These are phyloP conservation scores for Phaeosphaeria sp. DNA, from an alignment of 2,329 filamentous ascomycete species.

Conservation along the genomic window DNA sequence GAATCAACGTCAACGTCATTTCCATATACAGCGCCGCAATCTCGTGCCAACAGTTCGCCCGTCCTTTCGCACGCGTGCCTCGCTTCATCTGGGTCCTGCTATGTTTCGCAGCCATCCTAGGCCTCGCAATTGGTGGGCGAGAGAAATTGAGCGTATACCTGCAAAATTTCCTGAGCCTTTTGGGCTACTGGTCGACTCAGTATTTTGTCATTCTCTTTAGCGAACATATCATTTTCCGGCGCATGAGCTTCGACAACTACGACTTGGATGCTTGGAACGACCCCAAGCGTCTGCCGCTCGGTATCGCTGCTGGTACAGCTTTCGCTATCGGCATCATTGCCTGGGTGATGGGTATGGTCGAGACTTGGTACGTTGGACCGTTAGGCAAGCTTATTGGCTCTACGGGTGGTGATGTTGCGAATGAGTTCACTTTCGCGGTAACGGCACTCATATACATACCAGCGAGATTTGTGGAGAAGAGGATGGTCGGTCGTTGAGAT, in stretches of 20 bases:
- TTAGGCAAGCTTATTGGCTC: conserved; percentile 34
- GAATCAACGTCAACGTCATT: conserved; percentile 55
- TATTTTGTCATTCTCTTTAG: conserved; percentile 56
- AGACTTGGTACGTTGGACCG: conserved; percentile 62
- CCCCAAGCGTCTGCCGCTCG: conserved; percentile 50
- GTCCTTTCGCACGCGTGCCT: conserved; percentile 59
- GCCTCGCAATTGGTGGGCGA: conserved; percentile 53
- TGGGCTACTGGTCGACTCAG: conserved; percentile 57
- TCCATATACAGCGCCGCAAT: conserved; percentile 59
- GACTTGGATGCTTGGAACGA: conserved; percentile 56
- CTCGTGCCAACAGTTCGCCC: conserved; percentile 55
- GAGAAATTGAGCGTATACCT: conserved; percentile 52
- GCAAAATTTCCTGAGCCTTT: conserved; percentile 53
- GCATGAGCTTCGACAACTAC: conserved; percentile 58
- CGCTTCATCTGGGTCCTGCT: conserved; percentile 57
- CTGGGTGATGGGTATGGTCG: conserved; percentile 65
- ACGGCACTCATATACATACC: conserved; percentile 38
- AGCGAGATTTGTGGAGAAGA: conserved; percentile 36
- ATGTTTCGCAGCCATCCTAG: conserved; percentile 52
- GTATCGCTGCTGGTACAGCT: conserved; percentile 49
- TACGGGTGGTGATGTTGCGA: conserved; percentile 37
- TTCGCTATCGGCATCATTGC: conserved; percentile 49
- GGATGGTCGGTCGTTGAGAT: conserved; percentile 25
- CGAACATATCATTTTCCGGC: conserved; percentile 55
- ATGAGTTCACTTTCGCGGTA: conserved; percentile 34